Percentiles rank a stretch among this genome's conserved stretches.
Evolutionary conservation across 2,329 filamentous ascomycete genomes (phyloP).

Genomic region (Beauveria rudraprayagi): DNA sequence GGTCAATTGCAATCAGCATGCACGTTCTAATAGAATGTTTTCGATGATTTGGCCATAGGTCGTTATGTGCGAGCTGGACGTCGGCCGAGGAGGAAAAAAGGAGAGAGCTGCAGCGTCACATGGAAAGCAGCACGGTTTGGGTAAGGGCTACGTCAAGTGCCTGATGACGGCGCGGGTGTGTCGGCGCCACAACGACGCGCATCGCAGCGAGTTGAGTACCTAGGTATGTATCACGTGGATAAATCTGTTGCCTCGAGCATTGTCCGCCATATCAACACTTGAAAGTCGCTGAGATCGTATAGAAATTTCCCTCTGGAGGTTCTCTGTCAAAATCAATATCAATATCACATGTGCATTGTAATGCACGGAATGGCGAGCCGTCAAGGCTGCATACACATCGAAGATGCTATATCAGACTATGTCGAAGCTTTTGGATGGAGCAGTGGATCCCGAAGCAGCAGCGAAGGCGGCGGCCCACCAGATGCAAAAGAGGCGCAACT

Average conservation of each 20-base stretch:
- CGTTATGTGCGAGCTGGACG: background rate
- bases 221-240: background rate
- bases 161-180: background rate
- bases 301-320: too few species aligned
- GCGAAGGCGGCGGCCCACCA: background rate
- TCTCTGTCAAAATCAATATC: too few species aligned
- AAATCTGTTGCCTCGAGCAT: background rate
- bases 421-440: background rate
- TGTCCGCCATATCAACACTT: background rate
- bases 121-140: slow-evolving; percentile 4
- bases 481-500: background rate
- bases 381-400: too few species aligned
- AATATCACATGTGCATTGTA: too few species aligned
- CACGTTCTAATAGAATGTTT: background rate
- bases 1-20: background rate
- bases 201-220: background rate
- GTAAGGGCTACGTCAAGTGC: slow-evolving; percentile 1
- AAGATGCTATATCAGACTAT: background rate
- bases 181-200: background rate
- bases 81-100: background rate
- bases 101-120: background rate
- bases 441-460: too few species aligned
- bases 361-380: too few species aligned
- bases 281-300: too few species aligned
- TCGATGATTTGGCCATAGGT: background rate